Evolutionary conservation across 371 early-diverging fungal species (phyloP), one percentile per base, ranked within the genome.

Genomic region (Mucor saturninus): DNA sequence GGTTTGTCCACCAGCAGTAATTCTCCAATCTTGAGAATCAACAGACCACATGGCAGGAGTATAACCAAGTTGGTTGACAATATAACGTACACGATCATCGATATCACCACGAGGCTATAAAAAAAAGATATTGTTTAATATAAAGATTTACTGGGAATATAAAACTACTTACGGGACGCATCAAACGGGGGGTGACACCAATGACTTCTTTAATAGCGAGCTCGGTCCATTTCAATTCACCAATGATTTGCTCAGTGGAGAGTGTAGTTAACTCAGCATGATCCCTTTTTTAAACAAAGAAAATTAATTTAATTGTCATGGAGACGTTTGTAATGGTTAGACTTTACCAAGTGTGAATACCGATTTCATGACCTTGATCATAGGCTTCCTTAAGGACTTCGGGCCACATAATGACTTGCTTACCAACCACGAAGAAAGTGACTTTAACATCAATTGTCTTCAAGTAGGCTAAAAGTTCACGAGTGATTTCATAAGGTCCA

Each of bases 211-310:
- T 75, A 62, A 90, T 80, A 21, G 79, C 81, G 49, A 76, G 63
- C 37, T 80, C 78, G 7, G 79, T 86, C 84, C 83, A 86, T 62
- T 80, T 81, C 59, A 89, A 77, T 67, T 89, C 86, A 40, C 79
- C 84, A 9, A 86, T 81, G 38, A 90, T 65, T 65, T 80, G 71
- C 31, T 84, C 87, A 53, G 80, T 86, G 38, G 84, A 73, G 56
- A 82, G 49, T 4, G 87, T 82, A 7, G 88, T 85, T 59, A 89
- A 61, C 53, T 77, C 79, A n/a, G 75, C 75, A 64, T 90, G 90
- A 8, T 80, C 76, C 86, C 86, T 69, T 38, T 13, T 45, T 32
- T 45, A 48, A 26, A 64, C 8, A 26, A 50, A 39, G 9, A 37
- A 8, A 64, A 46, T 28, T 51, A 8, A 51, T 10, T 28, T 14